A percentile compares a stretch with the other conserved stretches of the same genome.
Conservation (phyloP, 1,139 yeast genomes). For the Debaryomyces robertsiae region DNA sequence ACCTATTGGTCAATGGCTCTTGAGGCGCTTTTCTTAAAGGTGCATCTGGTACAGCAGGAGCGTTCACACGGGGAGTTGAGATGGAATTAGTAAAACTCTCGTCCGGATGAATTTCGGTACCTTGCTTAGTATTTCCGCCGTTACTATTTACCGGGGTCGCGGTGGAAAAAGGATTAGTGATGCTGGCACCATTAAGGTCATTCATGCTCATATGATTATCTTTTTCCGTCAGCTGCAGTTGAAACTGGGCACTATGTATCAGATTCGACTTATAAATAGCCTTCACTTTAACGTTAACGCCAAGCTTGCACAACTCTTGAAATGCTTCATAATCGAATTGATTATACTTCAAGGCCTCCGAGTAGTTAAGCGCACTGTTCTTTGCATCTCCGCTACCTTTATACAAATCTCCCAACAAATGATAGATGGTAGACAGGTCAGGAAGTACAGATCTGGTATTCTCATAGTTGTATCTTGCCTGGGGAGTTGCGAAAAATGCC, state of each 20-base stretch:
- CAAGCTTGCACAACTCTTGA: conserved; percentile 71
- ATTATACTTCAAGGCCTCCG: conserved; percentile 68
- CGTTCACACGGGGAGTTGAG: conserved; percentile 52
- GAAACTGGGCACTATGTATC: conserved; percentile 8
- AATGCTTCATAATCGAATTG: conserved; percentile 89
- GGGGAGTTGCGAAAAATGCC: conserved; percentile 25
- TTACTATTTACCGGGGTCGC: conserved; percentile 21
- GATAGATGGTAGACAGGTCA: conserved; percentile 64
- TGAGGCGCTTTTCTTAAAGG: conserved; percentile 50
- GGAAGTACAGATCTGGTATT: conserved; percentile 48
- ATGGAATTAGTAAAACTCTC: conserved; percentile 30
- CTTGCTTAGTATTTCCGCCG: conserved; percentile 21
- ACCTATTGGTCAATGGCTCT: conserved; percentile 18
- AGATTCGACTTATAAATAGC: conserved; percentile 51
- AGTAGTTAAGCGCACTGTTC: conserved; percentile 67
- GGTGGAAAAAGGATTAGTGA: conserved; percentile 31
- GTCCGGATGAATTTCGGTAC: conserved; percentile 21
- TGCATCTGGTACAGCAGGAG: conserved; percentile 51
- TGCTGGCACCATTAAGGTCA: conserved; percentile 11
- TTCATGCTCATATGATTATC: conserved; percentile 2
- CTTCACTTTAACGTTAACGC: conserved; percentile 65
- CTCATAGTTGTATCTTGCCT: conserved; percentile 38
- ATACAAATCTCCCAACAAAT: conserved; percentile 72
- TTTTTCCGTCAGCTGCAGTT: conserved; percentile 3
- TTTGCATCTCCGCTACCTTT: conserved; percentile 58